Percentiles rank a stretch among this genome's conserved stretches.
Evolutionary conservation across 305 asterid species (phyloP).

Genomic region (Caryopteris hybrid): DNA sequence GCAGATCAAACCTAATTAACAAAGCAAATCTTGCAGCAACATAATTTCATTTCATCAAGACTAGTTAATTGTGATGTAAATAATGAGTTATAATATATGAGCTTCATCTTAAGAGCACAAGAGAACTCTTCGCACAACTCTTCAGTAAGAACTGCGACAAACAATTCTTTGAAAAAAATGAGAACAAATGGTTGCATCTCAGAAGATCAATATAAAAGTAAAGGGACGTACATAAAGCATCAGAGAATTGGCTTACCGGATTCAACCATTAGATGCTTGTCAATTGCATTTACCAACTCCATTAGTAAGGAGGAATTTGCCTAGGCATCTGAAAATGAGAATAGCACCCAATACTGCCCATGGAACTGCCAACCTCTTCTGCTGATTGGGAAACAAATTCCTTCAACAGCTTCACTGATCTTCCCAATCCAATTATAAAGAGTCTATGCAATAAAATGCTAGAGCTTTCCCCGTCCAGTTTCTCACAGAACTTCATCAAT

Average conservation of each 20-base stretch:
- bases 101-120: background rate
- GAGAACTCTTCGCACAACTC: background rate
- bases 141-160: slow-evolving; percentile 5
- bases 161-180: background rate
- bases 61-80: background rate
- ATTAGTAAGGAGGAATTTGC: slow-evolving; percentile 44
- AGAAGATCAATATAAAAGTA: background rate
- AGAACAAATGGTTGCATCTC: slow-evolving; percentile 7
- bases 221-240: slow-evolving; percentile 11
- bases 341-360: slow-evolving; percentile 86
- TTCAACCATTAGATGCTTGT: slow-evolving; percentile 51
- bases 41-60: background rate
- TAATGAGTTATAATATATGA: background rate
- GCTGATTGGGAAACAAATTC: slow-evolving; percentile 29
- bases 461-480: slow-evolving; percentile 43
- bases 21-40: slow-evolving; percentile 2
- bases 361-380: slow-evolving; percentile 51
- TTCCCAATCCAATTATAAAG: slow-evolving; percentile 45
- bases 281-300: slow-evolving; percentile 69
- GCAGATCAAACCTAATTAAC: slow-evolving; percentile 10
- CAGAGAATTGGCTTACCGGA: slow-evolving; percentile 47
- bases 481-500: slow-evolving; percentile 61
- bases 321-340: slow-evolving; percentile 45
- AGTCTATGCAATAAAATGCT: slow-evolving; percentile 38
- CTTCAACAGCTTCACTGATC: slow-evolving; percentile 36